Evolutionary conservation across 495 filamentous ascomycete genomes (phyloP).

Genomic region (Cercophora scortea): DNA sequence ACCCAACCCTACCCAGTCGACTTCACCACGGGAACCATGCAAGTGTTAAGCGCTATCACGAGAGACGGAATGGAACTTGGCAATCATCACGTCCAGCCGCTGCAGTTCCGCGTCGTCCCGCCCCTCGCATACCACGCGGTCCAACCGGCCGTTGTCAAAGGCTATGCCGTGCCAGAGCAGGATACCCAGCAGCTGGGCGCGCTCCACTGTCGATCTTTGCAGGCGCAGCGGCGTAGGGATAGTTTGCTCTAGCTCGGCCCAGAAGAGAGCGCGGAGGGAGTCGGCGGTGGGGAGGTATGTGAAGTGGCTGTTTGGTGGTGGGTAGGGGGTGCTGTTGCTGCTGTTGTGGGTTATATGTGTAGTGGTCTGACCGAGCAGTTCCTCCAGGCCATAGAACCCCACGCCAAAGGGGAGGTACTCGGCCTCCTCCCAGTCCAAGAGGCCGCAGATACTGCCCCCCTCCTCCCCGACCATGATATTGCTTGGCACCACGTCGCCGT

Average conservation of each 20-base stretch:
- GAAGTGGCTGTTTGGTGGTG: conserved; percentile 15
- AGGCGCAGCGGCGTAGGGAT: conserved; percentile 24
- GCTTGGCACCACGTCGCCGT: conserved; percentile 46
- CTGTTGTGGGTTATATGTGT: neutral
- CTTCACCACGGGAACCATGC: too few relatives aligned
- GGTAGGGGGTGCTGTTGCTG: conserved; percentile 8
- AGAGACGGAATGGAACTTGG: too few relatives aligned
- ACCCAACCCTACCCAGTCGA: too few relatives aligned
- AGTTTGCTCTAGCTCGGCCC: conserved; percentile 28
- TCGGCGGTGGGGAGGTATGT: conserved; percentile 34
- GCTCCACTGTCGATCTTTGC: conserved; percentile 18
- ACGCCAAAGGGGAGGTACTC: conserved; percentile 50
- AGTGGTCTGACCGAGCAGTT: conserved; percentile 37
- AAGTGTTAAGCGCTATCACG: too few relatives aligned
- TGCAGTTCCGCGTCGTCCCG: conserved; percentile 3
- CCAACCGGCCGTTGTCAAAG: conserved; percentile 36
- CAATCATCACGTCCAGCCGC: conserved; percentile 2
- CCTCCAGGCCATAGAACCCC: conserved; percentile 48
- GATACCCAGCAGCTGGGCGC: conserved; percentile 43
- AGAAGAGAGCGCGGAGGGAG: conserved; percentile 38
- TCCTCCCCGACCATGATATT: conserved; percentile 38
- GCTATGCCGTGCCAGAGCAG: conserved; percentile 54
- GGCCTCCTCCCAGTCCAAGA: conserved; percentile 56
- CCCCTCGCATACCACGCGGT: neutral
- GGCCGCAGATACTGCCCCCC: conserved; percentile 16